Evolutionary conservation across 805 yeast species (phyloP), one percentile per base, ranked within the genome.

Genomic region (Metschnikowia corniflorae): DNA sequence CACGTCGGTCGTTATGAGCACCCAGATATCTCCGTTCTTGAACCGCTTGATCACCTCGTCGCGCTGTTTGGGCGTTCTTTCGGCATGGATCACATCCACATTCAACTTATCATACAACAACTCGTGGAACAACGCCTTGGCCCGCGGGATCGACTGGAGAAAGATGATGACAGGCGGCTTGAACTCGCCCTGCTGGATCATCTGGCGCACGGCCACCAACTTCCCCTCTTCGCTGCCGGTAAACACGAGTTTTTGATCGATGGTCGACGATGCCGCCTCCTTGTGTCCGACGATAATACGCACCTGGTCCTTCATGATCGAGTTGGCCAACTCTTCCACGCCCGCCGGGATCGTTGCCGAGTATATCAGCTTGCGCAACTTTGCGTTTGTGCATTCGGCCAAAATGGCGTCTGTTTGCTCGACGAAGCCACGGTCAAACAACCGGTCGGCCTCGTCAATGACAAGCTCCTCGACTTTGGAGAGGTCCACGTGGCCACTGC

Each of bases 151-250:
- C 29, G 93, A 82, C 63, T 93, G 98, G 45, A 93, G 74, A 59
- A 93, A 93, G 26, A 93, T 87, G 26, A 93, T 75, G 14, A 88
- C 85, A 0, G 98, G 98, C 1, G 98, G 97, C 51, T 79, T 81
- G 57, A 93, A 80, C 49, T 85, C 88, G 13, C 95, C 93, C 35
- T 77, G 71, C 55, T 78, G 82, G 29, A 89, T 75, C 79, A 91
- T 73, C 56, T 89, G 96, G 51, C 97, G 76, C 22, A 93, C 79
- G 0, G 95, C 97, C 20, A 93, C 68, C 16, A 93, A 66, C 60
- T 93, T 93, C n/a, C 98, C 98, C 51, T 86, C 87, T 62, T 93
- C 99, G 48, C 78, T 83, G 31, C 98, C 98, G 43, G 96, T 84
- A 57, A 77, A 91, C 1, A 84, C 75, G 26, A 93, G 64, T 52